Conservation (phyloP, 192 early-diverging fungal genomes). For the Coemansia erecta region DNA sequence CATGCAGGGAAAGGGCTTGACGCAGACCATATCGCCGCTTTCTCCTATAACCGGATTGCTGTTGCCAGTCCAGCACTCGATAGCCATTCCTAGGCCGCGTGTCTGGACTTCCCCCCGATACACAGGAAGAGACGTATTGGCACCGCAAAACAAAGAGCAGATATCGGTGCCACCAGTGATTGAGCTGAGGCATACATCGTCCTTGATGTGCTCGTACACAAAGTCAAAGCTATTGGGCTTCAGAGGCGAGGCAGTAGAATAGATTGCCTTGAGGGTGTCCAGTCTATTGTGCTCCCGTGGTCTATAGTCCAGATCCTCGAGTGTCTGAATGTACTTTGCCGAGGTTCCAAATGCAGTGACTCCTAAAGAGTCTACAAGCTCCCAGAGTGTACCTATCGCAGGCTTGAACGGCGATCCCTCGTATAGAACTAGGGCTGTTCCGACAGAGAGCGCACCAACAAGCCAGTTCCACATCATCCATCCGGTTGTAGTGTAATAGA, state of each 20-base stretch:
- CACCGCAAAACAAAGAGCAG: constrained; percentile 91
- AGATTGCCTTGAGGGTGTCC: constrained; percentile 67
- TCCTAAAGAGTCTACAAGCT: constrained; percentile 69
- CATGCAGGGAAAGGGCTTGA: constrained; percentile 94
- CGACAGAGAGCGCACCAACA: constrained; percentile 72
- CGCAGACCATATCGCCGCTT: constrained; percentile 91
- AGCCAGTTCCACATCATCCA: constrained; percentile 99
- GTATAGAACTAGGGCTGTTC: constrained; percentile 79
- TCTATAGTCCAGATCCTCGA: constrained; percentile 70
- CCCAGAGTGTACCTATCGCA: constrained; percentile 70
- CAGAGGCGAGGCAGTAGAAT: constrained; percentile 93
- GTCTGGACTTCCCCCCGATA: constrained; percentile 95
- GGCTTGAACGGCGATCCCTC: constrained; percentile 96
- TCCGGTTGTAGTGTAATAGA: constrained; percentile 89
- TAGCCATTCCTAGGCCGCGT: constrained; percentile 87
- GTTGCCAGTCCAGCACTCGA: constrained; percentile 83
- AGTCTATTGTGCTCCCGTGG: constrained; percentile 68
- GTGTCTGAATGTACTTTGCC: constrained; percentile 91
- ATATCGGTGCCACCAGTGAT: constrained; percentile 99
- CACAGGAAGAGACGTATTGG: constrained; percentile 85
- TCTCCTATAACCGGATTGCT: constrained; percentile 63
- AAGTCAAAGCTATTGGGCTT: constrained; percentile 91
- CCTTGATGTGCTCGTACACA: constrained; percentile 83
- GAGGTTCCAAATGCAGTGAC: constrained; percentile 91
- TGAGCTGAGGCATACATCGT: constrained; percentile 82